Conservation (phyloP, 331 rosid genomes). For the Quercus tomentella region DNA sequence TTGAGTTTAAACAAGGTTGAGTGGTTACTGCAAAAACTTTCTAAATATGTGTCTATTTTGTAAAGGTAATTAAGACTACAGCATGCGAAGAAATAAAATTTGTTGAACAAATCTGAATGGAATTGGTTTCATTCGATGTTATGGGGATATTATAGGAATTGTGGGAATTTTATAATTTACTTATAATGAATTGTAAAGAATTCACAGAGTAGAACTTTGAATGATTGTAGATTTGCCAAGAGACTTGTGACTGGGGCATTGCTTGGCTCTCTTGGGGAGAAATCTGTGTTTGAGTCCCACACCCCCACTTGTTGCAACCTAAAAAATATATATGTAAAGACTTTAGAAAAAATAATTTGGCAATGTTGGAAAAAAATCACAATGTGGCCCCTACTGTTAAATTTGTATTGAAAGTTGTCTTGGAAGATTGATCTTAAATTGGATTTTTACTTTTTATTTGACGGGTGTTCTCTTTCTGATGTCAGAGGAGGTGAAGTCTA, state of each 20-base stretch:
- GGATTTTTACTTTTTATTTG: background rate
- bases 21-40: background rate
- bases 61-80: background rate
- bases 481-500: slow-evolving; percentile 83
- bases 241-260: background rate
- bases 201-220: background rate
- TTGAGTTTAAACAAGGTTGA: background rate
- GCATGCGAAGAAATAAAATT: background rate
- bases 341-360: background rate
- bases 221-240: background rate
- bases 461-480: slow-evolving; percentile 28
- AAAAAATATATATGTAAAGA: no score
- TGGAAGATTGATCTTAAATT: background rate
- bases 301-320: no score
- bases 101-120: background rate
- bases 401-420: background rate
- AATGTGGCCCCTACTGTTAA: background rate
- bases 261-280: no score
- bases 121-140: background rate
- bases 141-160: background rate
- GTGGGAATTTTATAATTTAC: background rate
- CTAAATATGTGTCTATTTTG: background rate
- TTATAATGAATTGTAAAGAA: background rate
- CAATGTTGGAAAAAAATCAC: background rate
- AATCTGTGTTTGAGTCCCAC: no score